Evolutionary conservation across 768 basidiomycete species (phyloP).

Genomic region (Agaricus subrufescens): DNA sequence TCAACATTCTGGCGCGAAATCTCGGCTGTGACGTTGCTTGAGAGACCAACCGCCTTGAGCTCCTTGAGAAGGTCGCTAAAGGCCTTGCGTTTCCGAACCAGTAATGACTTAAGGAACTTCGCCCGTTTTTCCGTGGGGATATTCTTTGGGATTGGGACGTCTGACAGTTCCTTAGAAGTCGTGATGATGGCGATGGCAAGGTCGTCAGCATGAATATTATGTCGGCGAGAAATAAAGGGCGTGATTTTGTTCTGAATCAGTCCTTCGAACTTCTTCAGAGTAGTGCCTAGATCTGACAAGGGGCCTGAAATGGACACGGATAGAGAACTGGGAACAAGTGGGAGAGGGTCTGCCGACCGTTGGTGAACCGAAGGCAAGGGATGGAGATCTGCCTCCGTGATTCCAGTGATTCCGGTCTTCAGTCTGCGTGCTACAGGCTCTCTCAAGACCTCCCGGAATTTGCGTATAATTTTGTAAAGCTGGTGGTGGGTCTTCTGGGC

Average conservation of each 20-base stretch:
- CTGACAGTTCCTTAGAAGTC: constrained; percentile 54
- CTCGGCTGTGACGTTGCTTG: constrained; percentile 67
- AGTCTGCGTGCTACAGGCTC: constrained; percentile 55
- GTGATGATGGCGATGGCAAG: constrained; percentile 60
- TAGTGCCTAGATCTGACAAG: constrained; percentile 44
- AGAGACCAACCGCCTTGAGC: constrained; percentile 73
- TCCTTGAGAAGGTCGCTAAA: constrained; percentile 91
- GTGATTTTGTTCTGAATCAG: constrained; percentile 40
- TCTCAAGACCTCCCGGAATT: constrained; percentile 86
- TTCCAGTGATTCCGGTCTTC: constrained; percentile 27
- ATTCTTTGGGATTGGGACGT: constrained; percentile 34
- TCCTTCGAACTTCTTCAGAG: constrained; percentile 43
- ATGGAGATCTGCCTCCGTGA: constrained; percentile 28
- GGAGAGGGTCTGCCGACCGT: not conserved
- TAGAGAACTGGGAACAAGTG: not conserved
- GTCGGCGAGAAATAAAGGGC: constrained; percentile 33
- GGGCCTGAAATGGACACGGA: constrained; percentile 20
- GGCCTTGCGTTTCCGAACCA: constrained; percentile 82
- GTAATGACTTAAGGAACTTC: constrained; percentile 67
- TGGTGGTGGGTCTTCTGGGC: constrained; percentile 88
- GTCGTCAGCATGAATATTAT: constrained; percentile 44
- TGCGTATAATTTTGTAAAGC: constrained; percentile 84
- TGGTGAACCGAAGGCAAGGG: constrained; percentile 4
- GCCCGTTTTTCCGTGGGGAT: constrained; percentile 44
- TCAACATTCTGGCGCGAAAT: constrained; percentile 52